Evolutionary conservation across 495 filamentous ascomycete genomes (phyloP), one percentile per base, ranked within the genome.

Genomic region (Trichoderma asperelloides): DNA sequence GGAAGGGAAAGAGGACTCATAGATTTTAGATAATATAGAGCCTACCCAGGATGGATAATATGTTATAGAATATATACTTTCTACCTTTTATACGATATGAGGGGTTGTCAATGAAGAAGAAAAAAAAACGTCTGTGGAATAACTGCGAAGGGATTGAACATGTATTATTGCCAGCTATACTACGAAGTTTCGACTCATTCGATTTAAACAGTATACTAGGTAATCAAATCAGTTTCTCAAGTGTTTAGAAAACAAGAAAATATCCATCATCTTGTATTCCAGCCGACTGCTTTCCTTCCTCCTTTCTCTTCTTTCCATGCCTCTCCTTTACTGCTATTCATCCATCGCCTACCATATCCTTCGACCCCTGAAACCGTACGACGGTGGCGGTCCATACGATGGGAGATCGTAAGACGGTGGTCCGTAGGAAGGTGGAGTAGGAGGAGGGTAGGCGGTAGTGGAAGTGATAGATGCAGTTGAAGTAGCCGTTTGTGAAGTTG

Each of bases 311-410:
- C 73, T 13, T 60, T 25, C 12, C 9, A 23, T 55, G 6, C 49
- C 25, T 11, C 21, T 55, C n/a, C 8, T 55, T 21, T 16, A 5
- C 5, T 60, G 9, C 55, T 27, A 28, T 2, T 33, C 21, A 7
- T 8, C 71, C 30, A 70, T 70, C 27, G 40, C 65, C 62, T 74
- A 73, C 66, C 75, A 77, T 16, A 70, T 72, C 69, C 73, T 70
- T 15, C 75, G 72, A 68, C 75, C 75, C 5, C 73, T 73, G 25
- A 57, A 49, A 21, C 33, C 33, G 41, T 68, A 68, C 0, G 74
- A 37, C 28, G 63, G 63, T 6, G 55, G 41, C 18, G 28, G 63
- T 40, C 33, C 43, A 65, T 49, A 65, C 27, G 66, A 41, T 15
- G 28, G 62, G 66, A 45, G 23, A 39, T 40, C 66, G 16, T 68